Conservation (phyloP, 1,284 basidiomycete species). For the Pyrrhoderma noxium region DNA sequence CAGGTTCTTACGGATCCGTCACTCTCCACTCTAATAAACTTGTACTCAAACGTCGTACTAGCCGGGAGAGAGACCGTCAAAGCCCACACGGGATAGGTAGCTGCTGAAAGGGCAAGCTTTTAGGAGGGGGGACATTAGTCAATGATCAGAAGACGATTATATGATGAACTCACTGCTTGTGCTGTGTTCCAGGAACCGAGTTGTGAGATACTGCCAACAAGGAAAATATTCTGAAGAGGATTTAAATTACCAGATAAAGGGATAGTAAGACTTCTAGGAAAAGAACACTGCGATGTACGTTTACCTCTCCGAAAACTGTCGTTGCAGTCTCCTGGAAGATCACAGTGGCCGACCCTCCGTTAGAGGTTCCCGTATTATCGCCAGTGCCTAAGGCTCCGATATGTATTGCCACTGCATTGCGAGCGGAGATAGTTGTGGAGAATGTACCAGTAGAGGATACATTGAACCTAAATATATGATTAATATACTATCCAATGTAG, state of each 20-base stretch:
- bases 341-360: slow-evolving; percentile 31
- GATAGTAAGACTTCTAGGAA: neutral
- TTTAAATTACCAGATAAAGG: neutral
- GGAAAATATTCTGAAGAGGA: slow-evolving; percentile 44
- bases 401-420: slow-evolving; percentile 54
- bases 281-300: slow-evolving; percentile 13
- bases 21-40: slow-evolving; percentile 51
- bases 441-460: slow-evolving; percentile 45
- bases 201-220: slow-evolving; percentile 48
- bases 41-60: slow-evolving; percentile 47
- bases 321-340: slow-evolving; percentile 47
- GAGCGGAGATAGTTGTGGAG: slow-evolving; percentile 42
- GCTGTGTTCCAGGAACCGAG: slow-evolving; percentile 44
- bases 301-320: slow-evolving; percentile 49
- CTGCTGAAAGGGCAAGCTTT: slow-evolving; percentile 47
- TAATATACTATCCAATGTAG: neutral
- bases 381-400: slow-evolving; percentile 32
- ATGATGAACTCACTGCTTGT: slow-evolving; percentile 33
- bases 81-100: slow-evolving; percentile 50
- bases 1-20: slow-evolving; percentile 42
- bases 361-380: neutral
- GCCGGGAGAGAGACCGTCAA: slow-evolving; percentile 42
- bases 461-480: slow-evolving; percentile 32
- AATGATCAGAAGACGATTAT: neutral
- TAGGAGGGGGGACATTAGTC: neutral